A percentile compares a stretch with the other conserved stretches of the same genome.
phyloP scores from a whole-genome alignment of 164 flowering plant species.

The Berberis vulgaris region DNA sequence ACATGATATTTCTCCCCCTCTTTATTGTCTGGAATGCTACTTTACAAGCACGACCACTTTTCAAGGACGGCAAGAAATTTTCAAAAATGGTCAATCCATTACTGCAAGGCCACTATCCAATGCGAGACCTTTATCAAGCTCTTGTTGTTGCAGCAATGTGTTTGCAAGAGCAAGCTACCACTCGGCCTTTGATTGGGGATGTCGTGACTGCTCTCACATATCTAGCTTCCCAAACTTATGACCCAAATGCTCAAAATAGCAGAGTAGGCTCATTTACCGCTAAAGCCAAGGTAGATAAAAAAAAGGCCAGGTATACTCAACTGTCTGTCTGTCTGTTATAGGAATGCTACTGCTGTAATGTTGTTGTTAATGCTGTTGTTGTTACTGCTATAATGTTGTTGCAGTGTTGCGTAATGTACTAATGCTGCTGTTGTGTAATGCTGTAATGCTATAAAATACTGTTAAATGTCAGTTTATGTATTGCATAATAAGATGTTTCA shows the following conservation, averaged over 20 bases:
- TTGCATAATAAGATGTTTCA: too few species aligned
- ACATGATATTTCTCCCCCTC: too few species aligned
- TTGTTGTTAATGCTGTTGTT: too few species aligned
- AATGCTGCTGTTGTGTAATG: too few species aligned
- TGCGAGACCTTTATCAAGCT: conserved; percentile 85
- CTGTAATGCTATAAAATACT: too few species aligned
- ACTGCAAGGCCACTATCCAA: conserved; percentile 77
- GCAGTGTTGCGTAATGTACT: too few species aligned
- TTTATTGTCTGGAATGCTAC: too few species aligned
- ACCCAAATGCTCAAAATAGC: conserved; percentile 43
- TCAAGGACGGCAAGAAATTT: conserved; percentile 78
- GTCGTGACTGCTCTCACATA: conserved; percentile 84
- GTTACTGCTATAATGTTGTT: too few species aligned
- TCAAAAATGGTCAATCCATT: conserved; percentile 85
- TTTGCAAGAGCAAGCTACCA: conserved; percentile 85
- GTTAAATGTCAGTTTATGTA: too few species aligned
- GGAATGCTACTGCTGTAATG: conserved; percentile 25
- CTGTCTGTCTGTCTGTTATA: too few species aligned
- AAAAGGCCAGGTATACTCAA: conserved; percentile 31
- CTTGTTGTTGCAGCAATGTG: conserved; percentile 95
- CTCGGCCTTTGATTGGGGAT: conserved; percentile 82
- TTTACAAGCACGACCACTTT: conserved; percentile 76
- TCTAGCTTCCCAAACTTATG: conserved; percentile 73
- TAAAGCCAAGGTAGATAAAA: conserved; percentile 53
- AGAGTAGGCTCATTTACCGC: conserved; percentile 43